Conservation (phyloP, 768 basidiomycete species). For the Mycena alexandri region DNA sequence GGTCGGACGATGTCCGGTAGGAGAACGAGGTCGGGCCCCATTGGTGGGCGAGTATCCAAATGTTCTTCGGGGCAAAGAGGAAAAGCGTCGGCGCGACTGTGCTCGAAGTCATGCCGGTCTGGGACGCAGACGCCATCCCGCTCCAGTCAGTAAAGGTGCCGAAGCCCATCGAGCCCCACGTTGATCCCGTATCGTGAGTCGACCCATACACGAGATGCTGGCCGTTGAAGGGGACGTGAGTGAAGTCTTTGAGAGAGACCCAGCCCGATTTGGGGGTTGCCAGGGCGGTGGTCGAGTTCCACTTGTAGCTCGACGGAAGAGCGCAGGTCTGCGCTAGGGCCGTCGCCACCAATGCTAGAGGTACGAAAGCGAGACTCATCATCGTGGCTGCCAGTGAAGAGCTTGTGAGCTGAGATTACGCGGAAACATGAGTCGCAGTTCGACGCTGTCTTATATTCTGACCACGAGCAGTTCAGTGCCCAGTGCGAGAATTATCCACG, state of each 20-base stretch:
- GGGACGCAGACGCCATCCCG: slow-evolving; percentile 28
- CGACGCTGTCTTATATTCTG: no score
- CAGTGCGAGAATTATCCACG: no score
- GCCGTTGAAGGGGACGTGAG: slow-evolving; percentile 30
- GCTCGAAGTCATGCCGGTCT: slow-evolving; percentile 25
- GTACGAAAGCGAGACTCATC: no score
- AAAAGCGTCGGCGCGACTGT: slow-evolving; percentile 31
- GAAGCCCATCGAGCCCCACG: slow-evolving; percentile 29
- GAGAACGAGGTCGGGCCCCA: slow-evolving; percentile 26
- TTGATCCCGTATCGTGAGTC: slow-evolving; percentile 22
- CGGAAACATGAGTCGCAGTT: no score
- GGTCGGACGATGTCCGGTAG: slow-evolving; percentile 28
- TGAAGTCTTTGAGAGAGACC: slow-evolving; percentile 35
- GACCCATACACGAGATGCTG: slow-evolving; percentile 30
- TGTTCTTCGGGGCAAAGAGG: slow-evolving; percentile 22
- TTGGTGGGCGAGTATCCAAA: slow-evolving; percentile 26
- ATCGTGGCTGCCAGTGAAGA: background rate
- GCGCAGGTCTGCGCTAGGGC: slow-evolving; percentile 24
- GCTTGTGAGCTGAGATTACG: no score
- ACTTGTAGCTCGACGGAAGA: slow-evolving; percentile 31
- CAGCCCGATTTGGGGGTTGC: slow-evolving; percentile 27
- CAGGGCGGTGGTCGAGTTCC: slow-evolving; percentile 26
- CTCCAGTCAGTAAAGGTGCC: slow-evolving; percentile 25
- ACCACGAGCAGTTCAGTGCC: no score
- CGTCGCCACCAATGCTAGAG: background rate